A percentile compares a stretch with the other conserved stretches of the same genome.
phyloP scores from a whole-genome alignment of 805 yeast genomes.

The Ogataea allantospora region DNA sequence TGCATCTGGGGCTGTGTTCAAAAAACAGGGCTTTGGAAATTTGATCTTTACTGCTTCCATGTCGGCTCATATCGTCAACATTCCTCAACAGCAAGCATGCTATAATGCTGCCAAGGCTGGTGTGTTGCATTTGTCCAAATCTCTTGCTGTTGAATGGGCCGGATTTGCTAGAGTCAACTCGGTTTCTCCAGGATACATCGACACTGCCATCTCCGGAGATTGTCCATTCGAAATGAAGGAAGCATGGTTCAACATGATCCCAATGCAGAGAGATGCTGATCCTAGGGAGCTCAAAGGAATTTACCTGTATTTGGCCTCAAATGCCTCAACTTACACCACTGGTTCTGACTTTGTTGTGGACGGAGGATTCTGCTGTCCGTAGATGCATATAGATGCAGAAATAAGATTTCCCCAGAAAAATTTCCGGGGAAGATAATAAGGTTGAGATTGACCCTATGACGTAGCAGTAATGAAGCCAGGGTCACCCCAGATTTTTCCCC shows the following conservation, averaged over 20 bases:
- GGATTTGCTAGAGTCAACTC: conserved; percentile 47
- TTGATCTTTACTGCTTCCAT: conserved; percentile 50
- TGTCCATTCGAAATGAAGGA: conserved; percentile 26
- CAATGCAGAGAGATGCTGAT: conserved; percentile 45
- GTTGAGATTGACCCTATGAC: conserved; percentile 8
- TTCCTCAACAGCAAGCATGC: conserved; percentile 47
- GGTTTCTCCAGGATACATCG: conserved; percentile 48
- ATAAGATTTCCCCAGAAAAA: not conserved
- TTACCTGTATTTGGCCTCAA: conserved; percentile 48
- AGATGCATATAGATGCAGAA: conserved; percentile 1
- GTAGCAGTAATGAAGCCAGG: not conserved
- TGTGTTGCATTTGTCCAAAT: conserved; percentile 43
- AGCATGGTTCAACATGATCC: conserved; percentile 31
- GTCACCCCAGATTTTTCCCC: conserved; percentile 6
- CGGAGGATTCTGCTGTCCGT: conserved; percentile 37
- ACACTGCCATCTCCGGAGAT: conserved; percentile 39
- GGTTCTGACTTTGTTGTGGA: conserved; percentile 47
- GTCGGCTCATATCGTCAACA: conserved; percentile 50
- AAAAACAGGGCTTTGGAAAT: conserved; percentile 43
- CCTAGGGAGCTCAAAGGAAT: conserved; percentile 50
- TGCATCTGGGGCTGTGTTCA: conserved; percentile 44
- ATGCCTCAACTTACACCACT: conserved; percentile 46
- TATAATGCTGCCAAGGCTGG: conserved; percentile 48
- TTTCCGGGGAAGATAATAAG: conserved; percentile 4
- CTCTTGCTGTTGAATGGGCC: conserved; percentile 46